Conservation (phyloP, 495 filamentous ascomycete species). For the Penicillium samsonianum region DNA sequence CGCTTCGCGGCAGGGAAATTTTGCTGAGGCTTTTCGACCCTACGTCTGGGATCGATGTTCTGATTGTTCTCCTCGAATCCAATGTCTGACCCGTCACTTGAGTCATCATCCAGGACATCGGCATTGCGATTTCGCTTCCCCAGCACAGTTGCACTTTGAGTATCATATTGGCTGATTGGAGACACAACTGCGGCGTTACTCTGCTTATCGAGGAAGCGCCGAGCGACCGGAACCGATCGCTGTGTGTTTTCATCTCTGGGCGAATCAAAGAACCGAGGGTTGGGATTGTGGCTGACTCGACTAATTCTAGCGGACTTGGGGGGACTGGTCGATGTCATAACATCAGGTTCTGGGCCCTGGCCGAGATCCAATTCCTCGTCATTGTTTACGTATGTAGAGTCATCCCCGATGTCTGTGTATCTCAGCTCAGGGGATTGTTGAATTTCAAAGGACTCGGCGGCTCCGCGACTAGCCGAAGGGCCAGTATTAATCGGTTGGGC, state of each 20-base stretch:
- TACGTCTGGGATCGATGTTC: neutral
- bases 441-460: neutral
- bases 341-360: neutral
- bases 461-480: neutral
- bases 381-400: conserved; percentile 15
- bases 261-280: conserved; percentile 16
- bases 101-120: neutral
- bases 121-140: neutral
- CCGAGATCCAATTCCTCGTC: conserved; percentile 19
- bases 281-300: conserved; percentile 21
- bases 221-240: neutral
- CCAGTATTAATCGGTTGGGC: neutral
- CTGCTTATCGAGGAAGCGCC: conserved; percentile 7
- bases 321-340: conserved; percentile 23
- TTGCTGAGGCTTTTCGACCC: neutral
- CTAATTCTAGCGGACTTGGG: conserved; percentile 24
- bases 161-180: conserved; percentile 1
- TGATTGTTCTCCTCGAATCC: neutral
- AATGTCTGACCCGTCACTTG: neutral
- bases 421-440: conserved; percentile 1
- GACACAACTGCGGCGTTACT: neutral
- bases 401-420: conserved; percentile 10
- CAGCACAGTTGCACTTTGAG: neutral
- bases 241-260: neutral
- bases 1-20: conserved; percentile 1